A percentile compares a stretch with the other conserved stretches of the same genome.
Evolutionary conservation across 345 rosid species (phyloP).

Genomic region (Boechera retrofracta): DNA sequence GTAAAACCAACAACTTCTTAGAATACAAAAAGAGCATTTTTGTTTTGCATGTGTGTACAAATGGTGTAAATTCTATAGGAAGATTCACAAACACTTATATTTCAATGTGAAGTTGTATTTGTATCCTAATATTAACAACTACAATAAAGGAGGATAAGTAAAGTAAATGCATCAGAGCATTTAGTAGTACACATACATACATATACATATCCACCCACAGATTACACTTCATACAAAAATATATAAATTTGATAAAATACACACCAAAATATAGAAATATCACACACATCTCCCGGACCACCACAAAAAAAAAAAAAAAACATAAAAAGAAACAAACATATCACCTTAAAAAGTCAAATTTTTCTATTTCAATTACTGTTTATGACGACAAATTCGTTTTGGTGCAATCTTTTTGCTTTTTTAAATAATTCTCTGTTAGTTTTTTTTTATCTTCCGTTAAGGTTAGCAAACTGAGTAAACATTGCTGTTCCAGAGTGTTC

Average conservation of each 20-base stretch:
- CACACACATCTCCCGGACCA: conserved; percentile 21
- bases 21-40: background rate
- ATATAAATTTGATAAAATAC: conserved; percentile 29
- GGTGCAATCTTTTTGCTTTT: conserved; percentile 9
- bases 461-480: conserved; percentile 63
- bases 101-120: conserved; percentile 32
- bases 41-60: background rate
- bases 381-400: conserved; percentile 21
- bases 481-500: conserved; percentile 74
- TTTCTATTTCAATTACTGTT: conserved; percentile 27
- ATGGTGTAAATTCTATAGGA: background rate
- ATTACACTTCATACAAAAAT: conserved; percentile 27
- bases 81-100: conserved; percentile 13
- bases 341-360: conserved; percentile 25
- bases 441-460: conserved; percentile 66
- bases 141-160: conserved; percentile 36
- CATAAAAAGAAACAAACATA: conserved; percentile 24
- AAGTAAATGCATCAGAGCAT: conserved; percentile 40
- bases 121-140: conserved; percentile 29
- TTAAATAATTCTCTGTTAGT: conserved; percentile 13
- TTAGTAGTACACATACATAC: conserved; percentile 35
- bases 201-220: conserved; percentile 39
- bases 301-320: conserved; percentile 24
- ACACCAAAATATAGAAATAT: conserved; percentile 35
- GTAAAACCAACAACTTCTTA: conserved; percentile 4